A percentile compares a stretch with the other conserved stretches of the same genome.
phyloP scores from a whole-genome alignment of 2,329 filamentous ascomycete species.

The Aspergillus pseudoterreus region DNA sequence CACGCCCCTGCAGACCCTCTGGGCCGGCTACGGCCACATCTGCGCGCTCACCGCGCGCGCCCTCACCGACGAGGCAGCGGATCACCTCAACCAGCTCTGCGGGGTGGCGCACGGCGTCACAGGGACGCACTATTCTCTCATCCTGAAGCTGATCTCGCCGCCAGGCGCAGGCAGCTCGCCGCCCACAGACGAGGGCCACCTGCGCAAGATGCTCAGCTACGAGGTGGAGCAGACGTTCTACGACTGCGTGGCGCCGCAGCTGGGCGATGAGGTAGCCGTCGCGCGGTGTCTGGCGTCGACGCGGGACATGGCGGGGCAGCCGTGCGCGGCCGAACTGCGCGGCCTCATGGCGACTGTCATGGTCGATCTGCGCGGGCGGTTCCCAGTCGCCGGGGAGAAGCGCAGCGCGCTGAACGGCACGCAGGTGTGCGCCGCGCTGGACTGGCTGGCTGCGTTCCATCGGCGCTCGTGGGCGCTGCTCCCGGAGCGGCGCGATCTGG shows the following conservation, averaged over 20 bases:
- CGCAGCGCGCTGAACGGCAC: conserved; percentile 39
- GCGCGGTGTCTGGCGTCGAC: conserved; percentile 51
- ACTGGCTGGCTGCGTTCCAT: conserved; percentile 64
- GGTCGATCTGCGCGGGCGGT: conserved; percentile 53
- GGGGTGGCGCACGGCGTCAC: conserved; percentile 13
- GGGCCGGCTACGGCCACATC: conserved; percentile 53
- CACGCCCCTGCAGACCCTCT: conserved; percentile 39
- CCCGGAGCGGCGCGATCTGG: conserved; percentile 21
- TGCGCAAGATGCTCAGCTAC: conserved; percentile 65
- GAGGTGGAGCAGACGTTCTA: conserved; percentile 67
- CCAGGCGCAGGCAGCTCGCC: conserved; percentile 30
- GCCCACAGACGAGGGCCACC: conserved; percentile 56
- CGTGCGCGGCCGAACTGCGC: conserved; percentile 14
- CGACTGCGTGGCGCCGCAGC: conserved; percentile 48
- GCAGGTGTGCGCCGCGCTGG: conserved; percentile 53
- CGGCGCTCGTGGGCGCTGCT: conserved; percentile 46
- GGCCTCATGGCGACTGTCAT: conserved; percentile 54
- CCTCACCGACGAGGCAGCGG: conserved; percentile 19
- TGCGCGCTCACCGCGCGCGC: conserved; percentile 50
- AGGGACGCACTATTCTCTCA: conserved; percentile 32
- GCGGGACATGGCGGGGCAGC: conserved; percentile 19
- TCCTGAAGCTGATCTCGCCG: conserved; percentile 60
- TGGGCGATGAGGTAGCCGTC: conserved; percentile 46
- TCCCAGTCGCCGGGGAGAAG: conserved; percentile 49
- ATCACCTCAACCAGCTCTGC: conserved; percentile 18